These are phyloP conservation scores for Conticribra weissflogii DNA, from an alignment of 108 stramenopile species.

Conservation along the genomic window DNA sequence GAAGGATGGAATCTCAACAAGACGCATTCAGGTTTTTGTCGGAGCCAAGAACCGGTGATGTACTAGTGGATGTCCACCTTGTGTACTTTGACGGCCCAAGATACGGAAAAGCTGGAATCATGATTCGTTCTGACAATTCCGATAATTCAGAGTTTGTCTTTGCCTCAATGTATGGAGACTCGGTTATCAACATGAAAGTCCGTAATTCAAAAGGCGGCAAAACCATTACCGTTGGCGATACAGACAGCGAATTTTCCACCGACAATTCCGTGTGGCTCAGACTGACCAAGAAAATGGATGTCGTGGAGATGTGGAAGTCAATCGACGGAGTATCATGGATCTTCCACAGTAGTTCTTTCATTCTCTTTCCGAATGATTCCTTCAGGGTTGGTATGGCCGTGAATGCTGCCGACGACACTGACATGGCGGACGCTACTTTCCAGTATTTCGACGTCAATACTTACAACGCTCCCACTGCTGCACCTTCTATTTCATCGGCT, in stretches of 20 bases:
- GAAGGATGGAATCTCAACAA: constrained; percentile 12
- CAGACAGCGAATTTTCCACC: neutral
- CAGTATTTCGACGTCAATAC: constrained; percentile 9
- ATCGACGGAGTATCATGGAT: constrained; percentile 14
- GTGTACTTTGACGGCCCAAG: neutral
- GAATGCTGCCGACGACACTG: neutral
- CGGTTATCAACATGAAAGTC: constrained; percentile 4
- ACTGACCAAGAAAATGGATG: constrained; percentile 16
- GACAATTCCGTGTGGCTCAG: constrained; percentile 16
- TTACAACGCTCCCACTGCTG: constrained; percentile 10
- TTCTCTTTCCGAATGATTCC: constrained; percentile 32
- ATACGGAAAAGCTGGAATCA: too few species aligned
- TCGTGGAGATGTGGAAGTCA: neutral
- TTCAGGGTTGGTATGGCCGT: constrained; percentile 33
- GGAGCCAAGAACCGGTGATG: constrained; percentile 13
- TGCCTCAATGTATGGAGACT: constrained; percentile 1
- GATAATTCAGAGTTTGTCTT: constrained; percentile 14
- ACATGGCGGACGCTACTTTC: constrained; percentile 18
- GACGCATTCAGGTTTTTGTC: constrained; percentile 22
- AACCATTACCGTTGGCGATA: too few species aligned
- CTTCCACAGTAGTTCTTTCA: neutral
- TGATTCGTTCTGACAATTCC: constrained; percentile 13
- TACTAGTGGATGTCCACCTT: constrained; percentile 13
- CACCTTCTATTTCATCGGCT: constrained; percentile 23
- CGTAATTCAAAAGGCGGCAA: constrained; percentile 14